phyloP scores from a whole-genome alignment of 306 rosid genomes.

The Quercus robur region DNA sequence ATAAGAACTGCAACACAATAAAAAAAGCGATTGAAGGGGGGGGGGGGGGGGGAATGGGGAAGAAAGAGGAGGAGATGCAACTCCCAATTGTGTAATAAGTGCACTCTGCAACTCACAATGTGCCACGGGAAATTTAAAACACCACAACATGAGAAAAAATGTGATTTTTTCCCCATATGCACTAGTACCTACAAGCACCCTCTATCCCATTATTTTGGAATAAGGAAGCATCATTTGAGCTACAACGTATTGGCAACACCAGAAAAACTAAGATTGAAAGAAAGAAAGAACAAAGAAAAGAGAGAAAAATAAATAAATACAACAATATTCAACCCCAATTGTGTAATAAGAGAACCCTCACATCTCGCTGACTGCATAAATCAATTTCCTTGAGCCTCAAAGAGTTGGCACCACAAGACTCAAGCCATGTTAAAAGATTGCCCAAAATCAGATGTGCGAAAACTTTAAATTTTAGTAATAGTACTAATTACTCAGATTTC shows the following conservation, averaged over 20 bases:
- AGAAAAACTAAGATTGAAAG: neutral
- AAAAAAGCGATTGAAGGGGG: neutral
- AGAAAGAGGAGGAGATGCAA: neutral
- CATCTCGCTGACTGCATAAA: neutral
- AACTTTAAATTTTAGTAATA: conserved; percentile 5
- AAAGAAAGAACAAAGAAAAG: neutral
- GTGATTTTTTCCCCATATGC: neutral
- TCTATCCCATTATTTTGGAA: no score
- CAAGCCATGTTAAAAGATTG: neutral
- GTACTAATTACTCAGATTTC: conserved; percentile 13
- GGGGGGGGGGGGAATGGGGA: neutral
- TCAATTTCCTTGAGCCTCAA: neutral
- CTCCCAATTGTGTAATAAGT: neutral
- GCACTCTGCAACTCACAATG: neutral
- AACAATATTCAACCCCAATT: neutral
- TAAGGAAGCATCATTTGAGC: no score
- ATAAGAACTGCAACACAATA: neutral
- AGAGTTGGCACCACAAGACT: neutral
- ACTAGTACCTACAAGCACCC: no score
- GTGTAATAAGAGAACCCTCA: neutral
- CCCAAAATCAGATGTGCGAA: conserved; percentile 5
- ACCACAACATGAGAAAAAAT: neutral
- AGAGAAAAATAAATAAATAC: neutral
- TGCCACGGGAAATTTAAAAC: neutral
- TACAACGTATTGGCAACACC: neutral